Conservation (phyloP, 108 stramenopile genomes). For the Hondaea fermentalgiana region DNA sequence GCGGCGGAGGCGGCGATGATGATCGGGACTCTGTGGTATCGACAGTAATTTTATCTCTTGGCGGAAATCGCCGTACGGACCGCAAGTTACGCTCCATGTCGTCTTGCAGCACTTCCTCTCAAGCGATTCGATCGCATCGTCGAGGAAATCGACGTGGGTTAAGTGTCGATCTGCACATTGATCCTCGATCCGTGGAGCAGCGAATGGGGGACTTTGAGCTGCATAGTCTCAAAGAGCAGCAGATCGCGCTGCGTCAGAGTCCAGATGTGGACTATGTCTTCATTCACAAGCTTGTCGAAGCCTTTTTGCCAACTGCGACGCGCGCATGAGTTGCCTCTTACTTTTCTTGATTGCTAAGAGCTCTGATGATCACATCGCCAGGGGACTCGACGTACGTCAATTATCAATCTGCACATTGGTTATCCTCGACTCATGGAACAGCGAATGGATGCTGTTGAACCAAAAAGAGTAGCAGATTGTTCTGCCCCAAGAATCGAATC, state of each 20-base stretch:
- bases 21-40: not conserved
- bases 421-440: no score
- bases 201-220: not conserved
- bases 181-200: not conserved
- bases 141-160: not conserved
- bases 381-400: not conserved
- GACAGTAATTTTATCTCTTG: not conserved
- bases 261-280: not conserved
- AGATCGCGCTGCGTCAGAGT: not conserved
- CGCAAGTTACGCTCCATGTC: not conserved
- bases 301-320: not conserved
- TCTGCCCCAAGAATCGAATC: no score
- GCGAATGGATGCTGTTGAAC: no score
- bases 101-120: not conserved
- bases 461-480: no score
- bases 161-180: not conserved
- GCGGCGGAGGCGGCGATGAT: not conserved
- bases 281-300: not conserved
- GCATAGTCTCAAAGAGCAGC: not conserved
- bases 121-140: not conserved
- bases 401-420: no score
- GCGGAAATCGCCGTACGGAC: not conserved
- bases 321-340: not conserved
- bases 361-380: not conserved
- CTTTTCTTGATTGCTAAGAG: not conserved